phyloP scores from a whole-genome alignment of 805 yeast species.

The Saccharomycopsis sp. region DNA sequence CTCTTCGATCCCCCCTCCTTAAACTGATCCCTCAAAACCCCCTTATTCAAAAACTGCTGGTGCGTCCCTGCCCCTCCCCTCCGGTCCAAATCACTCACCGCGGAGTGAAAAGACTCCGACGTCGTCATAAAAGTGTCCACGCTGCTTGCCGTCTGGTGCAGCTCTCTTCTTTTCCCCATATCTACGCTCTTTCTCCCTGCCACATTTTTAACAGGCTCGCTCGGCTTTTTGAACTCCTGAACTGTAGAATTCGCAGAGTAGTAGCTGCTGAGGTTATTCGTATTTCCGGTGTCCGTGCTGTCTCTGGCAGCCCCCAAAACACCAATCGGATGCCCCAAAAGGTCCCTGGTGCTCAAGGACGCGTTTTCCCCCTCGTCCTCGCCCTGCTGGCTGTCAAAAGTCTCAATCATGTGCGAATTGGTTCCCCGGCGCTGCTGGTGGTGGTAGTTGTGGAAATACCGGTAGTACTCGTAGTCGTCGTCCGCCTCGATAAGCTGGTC shows the following conservation, averaged over 20 bases:
- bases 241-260: background rate
- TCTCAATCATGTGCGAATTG: slow-evolving; percentile 18
- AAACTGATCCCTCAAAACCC: too few relatives aligned
- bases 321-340: background rate
- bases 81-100: slow-evolving; percentile 11
- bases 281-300: background rate
- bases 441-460: slow-evolving; percentile 21
- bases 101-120: slow-evolving; percentile 19
- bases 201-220: background rate
- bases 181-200: too few relatives aligned
- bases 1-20: too few relatives aligned
- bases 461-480: slow-evolving; percentile 21
- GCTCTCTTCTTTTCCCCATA: background rate
- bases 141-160: slow-evolving; percentile 4
- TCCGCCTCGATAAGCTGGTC: slow-evolving; percentile 17
- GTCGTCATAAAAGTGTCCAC: slow-evolving; percentile 13
- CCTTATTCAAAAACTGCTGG: background rate
- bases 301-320: background rate
- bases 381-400: slow-evolving; percentile 12
- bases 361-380: background rate
- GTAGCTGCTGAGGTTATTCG: background rate
- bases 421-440: slow-evolving; percentile 19
- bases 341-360: background rate
- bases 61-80: background rate
- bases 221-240: background rate